Conservation (phyloP, 2,329 filamentous ascomycete genomes). For the Aspergillus bombycis region DNA sequence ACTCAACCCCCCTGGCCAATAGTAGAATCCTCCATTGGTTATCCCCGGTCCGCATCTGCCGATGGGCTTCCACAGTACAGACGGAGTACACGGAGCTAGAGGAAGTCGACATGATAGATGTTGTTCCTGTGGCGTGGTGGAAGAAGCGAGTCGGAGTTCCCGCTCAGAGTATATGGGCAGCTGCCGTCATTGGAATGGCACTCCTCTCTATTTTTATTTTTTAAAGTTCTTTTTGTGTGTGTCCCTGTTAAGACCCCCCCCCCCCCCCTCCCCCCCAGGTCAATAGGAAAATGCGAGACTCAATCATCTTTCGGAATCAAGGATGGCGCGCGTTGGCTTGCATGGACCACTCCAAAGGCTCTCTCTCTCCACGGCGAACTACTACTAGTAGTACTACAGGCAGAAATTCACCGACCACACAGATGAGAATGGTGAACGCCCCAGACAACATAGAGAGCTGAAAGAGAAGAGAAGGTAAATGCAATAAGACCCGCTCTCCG, state of each 20-base stretch:
- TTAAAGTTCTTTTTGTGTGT: too few relatives aligned
- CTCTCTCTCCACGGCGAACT: conserved; percentile 4
- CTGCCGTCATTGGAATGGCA: not conserved
- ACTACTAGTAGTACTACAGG: too few relatives aligned
- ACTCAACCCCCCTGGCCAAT: not conserved
- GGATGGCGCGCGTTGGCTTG: conserved; percentile 6
- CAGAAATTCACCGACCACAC: not conserved
- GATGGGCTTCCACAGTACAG: not conserved
- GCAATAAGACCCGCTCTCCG: not conserved
- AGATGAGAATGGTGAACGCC: not conserved
- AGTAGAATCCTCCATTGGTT: not conserved
- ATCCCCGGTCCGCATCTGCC: not conserved
- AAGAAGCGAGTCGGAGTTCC: conserved; percentile 1
- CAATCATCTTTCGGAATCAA: not conserved
- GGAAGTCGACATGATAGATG: not conserved
- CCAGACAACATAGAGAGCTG: not conserved
- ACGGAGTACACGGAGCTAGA: not conserved
- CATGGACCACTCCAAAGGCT: not conserved
- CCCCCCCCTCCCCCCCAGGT: too few relatives aligned
- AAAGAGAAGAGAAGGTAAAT: not conserved
- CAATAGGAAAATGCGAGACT: not conserved
- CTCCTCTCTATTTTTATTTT: not conserved
- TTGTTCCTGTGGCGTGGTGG: not conserved
- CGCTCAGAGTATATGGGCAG: not conserved
- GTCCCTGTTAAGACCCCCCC: not conserved